Conservation (phyloP, 331 rosid genomes). For the Acacia concinna region DNA sequence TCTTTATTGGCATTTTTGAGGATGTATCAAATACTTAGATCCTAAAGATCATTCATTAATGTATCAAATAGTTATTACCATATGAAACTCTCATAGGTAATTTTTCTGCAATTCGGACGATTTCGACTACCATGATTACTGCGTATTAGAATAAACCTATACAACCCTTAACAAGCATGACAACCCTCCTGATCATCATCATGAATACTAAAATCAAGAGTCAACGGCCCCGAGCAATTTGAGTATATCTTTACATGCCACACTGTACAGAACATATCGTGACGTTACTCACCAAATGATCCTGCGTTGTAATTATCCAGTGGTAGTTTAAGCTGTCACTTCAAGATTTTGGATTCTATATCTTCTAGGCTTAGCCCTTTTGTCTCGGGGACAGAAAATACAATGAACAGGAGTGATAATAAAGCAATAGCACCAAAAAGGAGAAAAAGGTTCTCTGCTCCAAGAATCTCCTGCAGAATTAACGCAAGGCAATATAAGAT, state of each 20-base stretch:
- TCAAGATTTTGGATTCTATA: slow-evolving; percentile 81
- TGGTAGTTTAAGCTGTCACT: slow-evolving; percentile 44
- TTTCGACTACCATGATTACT: no score
- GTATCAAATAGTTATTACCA: no score
- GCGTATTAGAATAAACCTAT: no score
- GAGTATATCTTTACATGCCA: neutral
- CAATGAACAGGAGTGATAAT: slow-evolving; percentile 66
- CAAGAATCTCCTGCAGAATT: slow-evolving; percentile 74
- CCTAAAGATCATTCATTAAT: slow-evolving; percentile 19
- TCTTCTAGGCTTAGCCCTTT: slow-evolving; percentile 95
- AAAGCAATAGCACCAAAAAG: slow-evolving; percentile 82
- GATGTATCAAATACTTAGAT: slow-evolving; percentile 21
- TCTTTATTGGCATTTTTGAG: neutral
- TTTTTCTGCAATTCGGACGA: no score
- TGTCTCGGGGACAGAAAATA: slow-evolving; percentile 77
- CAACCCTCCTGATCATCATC: neutral
- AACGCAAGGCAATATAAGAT: slow-evolving; percentile 25
- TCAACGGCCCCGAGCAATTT: neutral
- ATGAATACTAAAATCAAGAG: neutral
- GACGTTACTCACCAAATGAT: slow-evolving; percentile 26
- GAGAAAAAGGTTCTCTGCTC: slow-evolving; percentile 92
- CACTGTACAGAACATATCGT: neutral
- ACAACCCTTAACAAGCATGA: no score
- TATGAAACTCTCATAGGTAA: no score
- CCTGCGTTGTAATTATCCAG: slow-evolving; percentile 19